Conservation (phyloP, 2,329 filamentous ascomycete species). For the Colletotrichum camelliae region DNA sequence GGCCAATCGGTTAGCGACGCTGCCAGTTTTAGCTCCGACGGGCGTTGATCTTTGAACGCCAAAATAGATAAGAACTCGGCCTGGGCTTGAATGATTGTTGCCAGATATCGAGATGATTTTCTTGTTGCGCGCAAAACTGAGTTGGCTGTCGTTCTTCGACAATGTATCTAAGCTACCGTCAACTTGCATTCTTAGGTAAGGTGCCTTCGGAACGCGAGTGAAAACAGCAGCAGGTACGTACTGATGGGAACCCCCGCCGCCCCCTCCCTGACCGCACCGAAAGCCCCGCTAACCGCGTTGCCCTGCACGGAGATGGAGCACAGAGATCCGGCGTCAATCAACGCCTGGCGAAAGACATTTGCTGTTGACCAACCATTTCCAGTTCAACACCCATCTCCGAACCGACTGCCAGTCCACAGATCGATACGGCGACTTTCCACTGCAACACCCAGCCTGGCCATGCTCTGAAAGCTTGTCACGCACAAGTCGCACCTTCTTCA, state of each 20-base stretch:
- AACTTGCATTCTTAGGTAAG: background rate
- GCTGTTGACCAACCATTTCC: background rate
- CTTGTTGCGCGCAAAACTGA: background rate
- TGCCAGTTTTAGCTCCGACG: slow-evolving; percentile 39
- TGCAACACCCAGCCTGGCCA: background rate
- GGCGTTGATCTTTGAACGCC: background rate
- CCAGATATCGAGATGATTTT: background rate
- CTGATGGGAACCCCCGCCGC: background rate
- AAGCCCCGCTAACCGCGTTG: slow-evolving; percentile 18
- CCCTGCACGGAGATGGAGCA: background rate
- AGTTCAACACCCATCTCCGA: background rate
- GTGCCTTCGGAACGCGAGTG: background rate
- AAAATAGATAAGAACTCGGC: background rate
- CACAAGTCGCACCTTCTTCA: slow-evolving; percentile 18
- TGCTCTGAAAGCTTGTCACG: slow-evolving; percentile 7
- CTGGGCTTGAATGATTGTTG: background rate
- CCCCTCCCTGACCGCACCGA: background rate
- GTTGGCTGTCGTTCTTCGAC: background rate
- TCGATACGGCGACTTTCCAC: background rate
- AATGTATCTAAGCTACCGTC: background rate
- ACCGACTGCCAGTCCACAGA: background rate
- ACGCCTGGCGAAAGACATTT: background rate
- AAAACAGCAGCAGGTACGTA: background rate
- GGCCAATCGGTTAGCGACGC: slow-evolving; percentile 40
- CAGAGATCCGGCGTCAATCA: slow-evolving; percentile 1